Percentiles rank a stretch among this genome's conserved stretches.
These are phyloP conservation scores for Gossypium mustelinum DNA, from an alignment of 345 rosid genomes.

Conservation along the genomic window DNA sequence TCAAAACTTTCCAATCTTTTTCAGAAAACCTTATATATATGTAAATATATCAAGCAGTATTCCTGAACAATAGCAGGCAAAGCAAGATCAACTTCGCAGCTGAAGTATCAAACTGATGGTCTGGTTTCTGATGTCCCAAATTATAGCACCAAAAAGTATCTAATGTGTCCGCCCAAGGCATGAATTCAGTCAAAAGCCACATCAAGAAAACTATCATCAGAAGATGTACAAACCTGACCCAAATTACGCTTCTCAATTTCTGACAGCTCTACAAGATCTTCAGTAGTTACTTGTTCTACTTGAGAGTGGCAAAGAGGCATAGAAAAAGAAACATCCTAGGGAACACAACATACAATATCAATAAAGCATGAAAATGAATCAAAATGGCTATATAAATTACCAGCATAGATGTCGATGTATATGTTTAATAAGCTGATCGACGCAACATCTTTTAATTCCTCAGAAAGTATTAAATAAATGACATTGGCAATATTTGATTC, in stretches of 20 bases:
- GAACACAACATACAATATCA: conserved; percentile 17
- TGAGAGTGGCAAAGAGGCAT: conserved; percentile 92
- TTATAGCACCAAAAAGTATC: not conserved
- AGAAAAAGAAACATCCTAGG: conserved; percentile 75
- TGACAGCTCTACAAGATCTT: conserved; percentile 87
- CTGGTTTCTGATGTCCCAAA: not conserved
- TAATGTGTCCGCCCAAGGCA: not conserved
- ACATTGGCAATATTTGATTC: not conserved
- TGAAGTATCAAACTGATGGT: not conserved
- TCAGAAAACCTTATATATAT: not conserved
- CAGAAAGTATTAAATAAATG: not conserved
- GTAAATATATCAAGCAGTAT: not conserved
- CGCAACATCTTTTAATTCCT: not conserved
- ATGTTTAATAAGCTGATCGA: not conserved
- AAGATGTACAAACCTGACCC: conserved; percentile 72
- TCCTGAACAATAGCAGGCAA: not conserved
- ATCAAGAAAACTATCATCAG: not conserved
- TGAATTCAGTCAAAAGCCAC: not conserved
- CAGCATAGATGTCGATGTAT: not conserved
- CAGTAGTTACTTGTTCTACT: conserved; percentile 68
- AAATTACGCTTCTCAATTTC: conserved; percentile 88
- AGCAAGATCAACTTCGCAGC: conserved; percentile 6
- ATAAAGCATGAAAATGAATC: not conserved
- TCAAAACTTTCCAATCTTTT: not conserved
- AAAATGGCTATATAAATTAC: not conserved